Evolutionary conservation across 140 eudicot genomes (phyloP), one percentile per base, ranked within the genome.

Genomic region (Senecio squalidus): DNA sequence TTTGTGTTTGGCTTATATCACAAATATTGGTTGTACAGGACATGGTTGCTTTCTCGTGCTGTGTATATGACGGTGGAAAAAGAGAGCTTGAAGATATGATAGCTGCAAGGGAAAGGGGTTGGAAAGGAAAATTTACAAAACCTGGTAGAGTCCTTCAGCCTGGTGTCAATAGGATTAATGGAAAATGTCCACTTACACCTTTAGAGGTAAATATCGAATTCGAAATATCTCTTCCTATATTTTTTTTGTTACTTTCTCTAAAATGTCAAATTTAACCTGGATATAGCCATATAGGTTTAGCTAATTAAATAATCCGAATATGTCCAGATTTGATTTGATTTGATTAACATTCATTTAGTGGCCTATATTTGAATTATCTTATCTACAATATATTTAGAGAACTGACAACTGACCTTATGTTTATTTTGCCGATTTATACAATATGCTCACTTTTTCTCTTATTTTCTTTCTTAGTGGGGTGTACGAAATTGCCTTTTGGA

Each of bases 31-130:
- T 26, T 50, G 56, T 25, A 9, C 75, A 92, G 98, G 98, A 92
- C 69, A 92, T 92, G 98, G 92, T 92, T 70, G 98, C 98, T 57
- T 92, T 92, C 70, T 92, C 98, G 55, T 92, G 98, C 58, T 92
- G 98, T 74, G 74, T 81, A 60, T 92, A 84, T 71, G 86, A 92
- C 68, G 98, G 98, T 48, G 96, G 96, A 27, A 77, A 68, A 64
- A 64, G 61, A 72, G 98, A 84, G 64, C 74, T 70, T 60, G 67
- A 73, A 72, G 93, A 87, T 68, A 92, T 92, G 98, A 80, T 74
- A 46, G 98, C 93, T 67, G 98, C 98, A 66, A 79, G 98, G 57
- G 98, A 92, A 78, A 79, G 81, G 71, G 98, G 98, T 22, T 92
- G 98, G 98, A 87, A 71, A 72, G 98, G 96, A 18, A 92, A 92